Evolutionary conservation across 2,329 filamentous ascomycete species (phyloP), one percentile per base, ranked within the genome.

Genomic region (Graphiopsis chlorocephala): DNA sequence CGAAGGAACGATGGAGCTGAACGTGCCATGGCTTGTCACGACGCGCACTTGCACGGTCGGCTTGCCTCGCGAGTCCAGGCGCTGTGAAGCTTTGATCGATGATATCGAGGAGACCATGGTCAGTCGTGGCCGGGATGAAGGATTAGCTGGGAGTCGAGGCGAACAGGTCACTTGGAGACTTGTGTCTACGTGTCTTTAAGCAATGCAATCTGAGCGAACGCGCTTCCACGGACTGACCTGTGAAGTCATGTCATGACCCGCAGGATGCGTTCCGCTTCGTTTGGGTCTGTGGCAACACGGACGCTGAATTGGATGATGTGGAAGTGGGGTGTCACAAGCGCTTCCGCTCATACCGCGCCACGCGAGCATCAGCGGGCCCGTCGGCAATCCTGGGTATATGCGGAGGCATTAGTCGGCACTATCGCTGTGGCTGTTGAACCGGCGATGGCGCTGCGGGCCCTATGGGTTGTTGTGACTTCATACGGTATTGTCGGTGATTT

Each of bases 1-100:
- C 12, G 70, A 72, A 14, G 70, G 70, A n/a, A 72, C 69, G 15
- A 71, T 47, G 26, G 69, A 50, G 52, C 60, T 23, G 56, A 68
- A 68, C 15, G 45, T 65, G 52, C 67, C 68, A 56, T 62, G 48
- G 31, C 20, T n/a, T n/a, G 67, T 69, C 8, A 38, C 60, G 33
- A 70, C 10, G 31, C 33, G 23, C 11, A 67, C 66, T 56, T 69
- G 68, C 26, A 70, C 59, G 25, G 68, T 70, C 15, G 68, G 68
- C 57, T 69, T 69, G 33, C 68, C 68, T 29, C 68, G 62, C 12
- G 68, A 70, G 55, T 69, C 66, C 15, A 68, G 65, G 14, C 68
- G 64, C 58, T 70, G 66, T n/a, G 64, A 45, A 33, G 66, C 68
- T 28, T 26, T 61, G 31, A 69, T 65, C 20, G 64, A 66, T 47